Evolutionary conservation across 306 rosid genomes (phyloP), one percentile per base, ranked within the genome.

Genomic region (Oemleria cerasiformis): DNA sequence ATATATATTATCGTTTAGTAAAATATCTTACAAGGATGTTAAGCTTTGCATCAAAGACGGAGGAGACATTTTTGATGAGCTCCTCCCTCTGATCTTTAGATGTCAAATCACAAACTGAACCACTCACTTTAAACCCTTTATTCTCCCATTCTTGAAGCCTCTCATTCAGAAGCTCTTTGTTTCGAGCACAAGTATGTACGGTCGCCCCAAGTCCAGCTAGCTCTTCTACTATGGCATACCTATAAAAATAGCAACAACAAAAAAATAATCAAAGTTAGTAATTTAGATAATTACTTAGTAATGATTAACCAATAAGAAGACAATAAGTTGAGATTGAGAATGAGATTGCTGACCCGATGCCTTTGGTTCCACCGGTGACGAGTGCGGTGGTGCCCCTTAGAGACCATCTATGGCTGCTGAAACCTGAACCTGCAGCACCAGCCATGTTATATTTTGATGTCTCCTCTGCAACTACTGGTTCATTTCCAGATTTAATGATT

Each of bases 351-450:
- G 8, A 67, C 72, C 73, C 90, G 10, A 82, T 83, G 71, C 90
- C 90, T 57, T 71, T 77, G 36, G 81, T 80, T 60, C 90, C 87
- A 16, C 87, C 87, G 1, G 87, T 83, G 6, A 86, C 84, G 12
- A 85, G 85, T 48, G 87, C 85, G 1, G 84, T 86, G 79, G 60
- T 68, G 6, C 90, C 85, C 49, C 77, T 75, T 12, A 86, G 87
- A 44, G 87, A 83, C 85, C 90, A 86, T 73, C 85, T 75, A 44
- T 63, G 67, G 55, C 21, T 44, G n/a, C 34, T 69, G 74, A 45
- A 73, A n/a, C 57, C 66, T 7, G 36, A 30, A 3, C 36, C 36
- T 30, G 36, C 3, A 30, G 36, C 3, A 30, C 36, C 36, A 30
- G 43, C 34, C 71, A 68, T 68, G 9, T 13, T 51, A 17, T 51